Evolutionary conservation across 169 alveolate genomes (phyloP).

Genomic region (Eimeria zaria): DNA sequence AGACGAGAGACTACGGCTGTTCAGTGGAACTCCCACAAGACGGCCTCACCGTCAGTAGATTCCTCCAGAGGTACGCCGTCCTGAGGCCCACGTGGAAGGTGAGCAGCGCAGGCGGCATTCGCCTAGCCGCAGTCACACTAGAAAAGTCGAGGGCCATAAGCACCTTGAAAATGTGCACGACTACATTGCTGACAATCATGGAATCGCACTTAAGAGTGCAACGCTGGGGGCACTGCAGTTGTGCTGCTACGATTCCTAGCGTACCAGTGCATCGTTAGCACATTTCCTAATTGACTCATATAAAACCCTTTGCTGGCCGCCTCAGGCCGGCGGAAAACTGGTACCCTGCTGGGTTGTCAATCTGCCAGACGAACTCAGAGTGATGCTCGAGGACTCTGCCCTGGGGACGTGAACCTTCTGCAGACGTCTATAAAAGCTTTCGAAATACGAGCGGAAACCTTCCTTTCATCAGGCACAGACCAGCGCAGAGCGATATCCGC

Average conservation of each 20-base stretch:
- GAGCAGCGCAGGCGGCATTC: conserved; percentile 73
- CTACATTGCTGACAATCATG: neutral
- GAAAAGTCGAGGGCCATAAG: neutral
- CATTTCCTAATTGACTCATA: neutral
- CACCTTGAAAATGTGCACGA: neutral
- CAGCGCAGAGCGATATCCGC: neutral
- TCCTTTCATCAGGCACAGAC: neutral
- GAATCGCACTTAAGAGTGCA: neutral
- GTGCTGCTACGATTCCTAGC: neutral
- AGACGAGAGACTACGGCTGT: neutral
- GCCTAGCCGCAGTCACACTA: conserved; percentile 14
- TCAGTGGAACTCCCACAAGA: neutral
- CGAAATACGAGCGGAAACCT: neutral
- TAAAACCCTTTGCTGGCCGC: neutral
- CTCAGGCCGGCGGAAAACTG: conserved; percentile 29
- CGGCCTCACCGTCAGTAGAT: conserved; percentile 4
- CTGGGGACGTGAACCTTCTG: neutral
- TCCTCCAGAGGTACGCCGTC: conserved; percentile 77
- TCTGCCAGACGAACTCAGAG: conserved; percentile 9
- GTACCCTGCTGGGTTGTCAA: neutral
- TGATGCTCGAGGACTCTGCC: neutral
- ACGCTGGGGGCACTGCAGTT: neutral
- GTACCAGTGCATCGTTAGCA: neutral
- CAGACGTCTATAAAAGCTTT: neutral
- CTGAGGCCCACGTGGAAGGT: conserved; percentile 72